phyloP scores from a whole-genome alignment of 31 red algal genomes.

The Odonthalia washingtoniensis region DNA sequence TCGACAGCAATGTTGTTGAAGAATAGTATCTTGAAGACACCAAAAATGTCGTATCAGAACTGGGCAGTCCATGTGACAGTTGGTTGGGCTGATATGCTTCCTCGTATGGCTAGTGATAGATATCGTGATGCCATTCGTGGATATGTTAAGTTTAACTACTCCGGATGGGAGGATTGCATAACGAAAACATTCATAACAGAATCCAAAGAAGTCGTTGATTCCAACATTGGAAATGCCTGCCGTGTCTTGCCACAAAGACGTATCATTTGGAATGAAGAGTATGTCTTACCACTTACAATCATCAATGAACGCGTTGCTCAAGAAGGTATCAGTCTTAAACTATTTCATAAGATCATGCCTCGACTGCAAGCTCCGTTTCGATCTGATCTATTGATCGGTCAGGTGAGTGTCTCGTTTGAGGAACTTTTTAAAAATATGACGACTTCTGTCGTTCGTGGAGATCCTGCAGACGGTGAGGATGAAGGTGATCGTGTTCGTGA shows the following conservation, averaged over 20 bases:
- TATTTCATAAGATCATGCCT: slow-evolving; percentile 78
- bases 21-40: slow-evolving; percentile 76
- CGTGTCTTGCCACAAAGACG: slow-evolving; percentile 68
- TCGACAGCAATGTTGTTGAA: slow-evolving; percentile 74
- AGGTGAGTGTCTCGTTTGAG: slow-evolving; percentile 67
- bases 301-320: slow-evolving; percentile 77
- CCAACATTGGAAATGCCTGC: slow-evolving; percentile 76
- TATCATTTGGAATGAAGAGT: slow-evolving; percentile 88
- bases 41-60: slow-evolving; percentile 77
- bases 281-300: slow-evolving; percentile 76
- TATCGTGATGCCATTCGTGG: slow-evolving; percentile 85
- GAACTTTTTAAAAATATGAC: slow-evolving; percentile 81
- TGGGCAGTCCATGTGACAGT: slow-evolving; percentile 87
- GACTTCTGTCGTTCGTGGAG: slow-evolving; percentile 74
- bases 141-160: slow-evolving; percentile 76
- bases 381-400: slow-evolving; percentile 71
- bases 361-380: slow-evolving; percentile 51
- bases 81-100: slow-evolving; percentile 94
- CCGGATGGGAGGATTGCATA: slow-evolving; percentile 62
- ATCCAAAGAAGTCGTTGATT: slow-evolving; percentile 75
- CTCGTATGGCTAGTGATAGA: slow-evolving; percentile 67
- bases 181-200: slow-evolving; percentile 69
- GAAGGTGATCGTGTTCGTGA: slow-evolving; percentile 72
- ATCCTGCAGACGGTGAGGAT: slow-evolving; percentile 81
- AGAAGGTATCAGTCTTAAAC: slow-evolving; percentile 79